phyloP scores from a whole-genome alignment of 257 asterid genomes.

The Nicotiana tabacum region DNA sequence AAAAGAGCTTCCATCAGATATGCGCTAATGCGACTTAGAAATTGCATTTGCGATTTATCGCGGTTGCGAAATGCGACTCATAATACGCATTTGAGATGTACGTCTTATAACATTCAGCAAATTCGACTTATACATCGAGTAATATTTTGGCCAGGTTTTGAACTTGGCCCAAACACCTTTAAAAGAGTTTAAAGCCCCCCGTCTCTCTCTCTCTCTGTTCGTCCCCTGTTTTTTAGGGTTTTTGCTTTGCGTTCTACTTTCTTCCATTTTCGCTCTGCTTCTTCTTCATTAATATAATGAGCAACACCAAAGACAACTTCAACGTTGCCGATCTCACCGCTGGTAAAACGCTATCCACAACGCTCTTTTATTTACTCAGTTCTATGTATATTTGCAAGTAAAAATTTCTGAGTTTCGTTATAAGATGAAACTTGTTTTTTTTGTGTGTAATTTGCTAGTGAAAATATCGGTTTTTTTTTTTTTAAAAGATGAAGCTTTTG shows the following conservation, averaged over 20 bases:
- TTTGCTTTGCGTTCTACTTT: background rate
- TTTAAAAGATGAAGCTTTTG: background rate
- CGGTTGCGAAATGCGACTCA: too few relatives aligned
- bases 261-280: background rate
- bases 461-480: background rate
- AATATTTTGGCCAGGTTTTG: too few relatives aligned
- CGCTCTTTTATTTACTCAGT: too few relatives aligned
- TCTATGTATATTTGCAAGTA: background rate
- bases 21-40: too few relatives aligned
- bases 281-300: background rate
- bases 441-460: too few relatives aligned
- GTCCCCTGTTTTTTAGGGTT: background rate
- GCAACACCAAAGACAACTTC: constrained; percentile 29
- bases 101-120: too few relatives aligned
- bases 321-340: constrained; percentile 36
- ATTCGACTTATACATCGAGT: too few relatives aligned
- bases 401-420: background rate
- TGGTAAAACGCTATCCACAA: constrained; percentile 9
- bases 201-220: background rate
- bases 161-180: too few relatives aligned
- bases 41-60: too few relatives aligned
- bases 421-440: background rate
- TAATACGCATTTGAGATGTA: too few relatives aligned
- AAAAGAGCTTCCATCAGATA: too few relatives aligned
- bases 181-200: too few relatives aligned